Percentiles rank a stretch among this genome's conserved stretches.
These are phyloP conservation scores for Apium graveolens DNA, from an alignment of 129 eudicot species.

Conservation along the genomic window DNA sequence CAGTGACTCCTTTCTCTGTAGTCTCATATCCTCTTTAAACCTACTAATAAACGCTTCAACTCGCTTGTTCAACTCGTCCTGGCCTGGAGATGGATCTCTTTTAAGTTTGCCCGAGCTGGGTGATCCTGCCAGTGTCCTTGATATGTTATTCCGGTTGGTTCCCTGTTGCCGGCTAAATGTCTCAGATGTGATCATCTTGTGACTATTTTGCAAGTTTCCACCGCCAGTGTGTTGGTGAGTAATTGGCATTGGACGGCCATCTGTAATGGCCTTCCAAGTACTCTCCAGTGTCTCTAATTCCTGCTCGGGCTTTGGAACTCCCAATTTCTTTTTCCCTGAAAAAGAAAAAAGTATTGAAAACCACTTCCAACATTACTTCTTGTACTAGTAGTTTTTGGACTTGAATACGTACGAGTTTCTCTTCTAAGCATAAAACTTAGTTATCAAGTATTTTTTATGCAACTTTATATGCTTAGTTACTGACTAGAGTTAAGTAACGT, in stretches of 20 bases:
- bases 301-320: conserved; percentile 47
- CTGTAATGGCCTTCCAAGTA: conserved; percentile 72
- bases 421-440: not conserved
- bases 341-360: not conserved
- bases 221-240: conserved; percentile 3
- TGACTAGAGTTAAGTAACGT: no score
- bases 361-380: not conserved
- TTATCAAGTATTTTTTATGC: no score
- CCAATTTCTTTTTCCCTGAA: conserved; percentile 38
- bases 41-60: conserved; percentile 50
- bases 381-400: not conserved
- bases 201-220: not conserved
- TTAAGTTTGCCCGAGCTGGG: conserved; percentile 19
- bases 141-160: not conserved
- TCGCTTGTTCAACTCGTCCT: conserved; percentile 46
- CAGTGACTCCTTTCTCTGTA: conserved; percentile 42
- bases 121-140: conserved; percentile 4
- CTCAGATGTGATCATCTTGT: not conserved
- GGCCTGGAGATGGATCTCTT: conserved; percentile 38
- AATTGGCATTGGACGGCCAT: conserved; percentile 60
- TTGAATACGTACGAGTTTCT: not conserved
- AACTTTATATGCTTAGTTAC: no score
- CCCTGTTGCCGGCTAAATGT: not conserved
- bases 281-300: conserved; percentile 59
- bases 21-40: conserved; percentile 47